Evolutionary conservation across 108 stramenopile genomes (phyloP), one percentile per base, ranked within the genome.

Genomic region (Craspedostauros australis): DNA sequence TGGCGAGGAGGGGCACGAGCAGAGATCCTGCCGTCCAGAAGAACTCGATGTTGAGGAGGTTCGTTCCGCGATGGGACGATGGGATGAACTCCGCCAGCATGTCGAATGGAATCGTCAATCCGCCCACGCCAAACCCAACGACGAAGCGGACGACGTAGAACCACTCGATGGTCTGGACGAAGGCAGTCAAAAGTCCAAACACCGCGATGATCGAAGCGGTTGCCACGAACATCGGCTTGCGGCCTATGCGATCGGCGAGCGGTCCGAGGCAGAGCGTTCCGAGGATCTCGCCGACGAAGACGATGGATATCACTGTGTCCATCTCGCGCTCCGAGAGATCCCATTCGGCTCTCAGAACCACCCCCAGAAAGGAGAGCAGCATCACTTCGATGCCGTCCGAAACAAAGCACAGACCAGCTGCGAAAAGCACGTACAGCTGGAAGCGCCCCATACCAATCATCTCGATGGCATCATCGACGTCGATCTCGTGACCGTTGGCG

Each of bases 81-180:
- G 85, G 89, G 0, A 84, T 37, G 46, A 83, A 82, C 12, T 67
- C 61, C 31, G 37, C 52, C 43, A 68, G 26, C 12, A 52, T 42
- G 30, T 60, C 66, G 44, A 51, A 59, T 1, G 82, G 76, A 19
- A 88, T 71, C 7, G 64, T 68, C 26, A 81, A 34, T 3, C 86
- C 86, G 7, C 86, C 86, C 2, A 88, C 70, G 0, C 86, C 86
- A 63, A 88, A 75, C 7, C 86, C 86, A 33, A 84, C 82, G 60
- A 76, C 46, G 23, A 78, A 77, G 14, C 82, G 50, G 9, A 61
- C 39, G 7, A 65, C 50, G 24, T 80, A 34, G 19, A 87, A 34
- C 16, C 50, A 49, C 6, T 44, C 15, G 60, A 57, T 77, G 1
- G 37, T 60, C 5, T 61, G 64, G 24, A 76, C 79, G 58, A 78